Base-by-base conservation (phyloP, 1,284 basidiomycete species). In the Spongiforma sp. region DNA sequence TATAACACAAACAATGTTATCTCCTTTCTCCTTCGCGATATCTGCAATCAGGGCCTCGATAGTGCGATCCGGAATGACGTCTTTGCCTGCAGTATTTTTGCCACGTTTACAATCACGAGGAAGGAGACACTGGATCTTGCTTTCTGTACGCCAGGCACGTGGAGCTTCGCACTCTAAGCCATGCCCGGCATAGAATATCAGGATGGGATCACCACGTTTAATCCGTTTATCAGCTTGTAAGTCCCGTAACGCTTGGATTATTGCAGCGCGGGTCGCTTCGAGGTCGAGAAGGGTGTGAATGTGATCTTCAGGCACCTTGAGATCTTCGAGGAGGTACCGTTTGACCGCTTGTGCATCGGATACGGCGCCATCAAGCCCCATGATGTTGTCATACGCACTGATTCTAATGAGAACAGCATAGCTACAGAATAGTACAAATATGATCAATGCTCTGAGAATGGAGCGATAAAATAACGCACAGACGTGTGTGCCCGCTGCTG, bases 181-280 rank as follows among this genome's bases (percentile, higher is more conserved):
- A 67, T 89, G 87, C 10, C 87, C 87, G 39, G 88, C 84, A 67
- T 86, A 90, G 69, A 86, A 89, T 57, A 89, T 77, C 62, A 89
- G 63, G 26, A 89, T 84, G 19, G 87, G 83, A 65, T 89, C 86
- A 12, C 83, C 86, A 15, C 71, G 67, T 43, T 83, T 78, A 36
- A 90, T 87, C 24, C 76, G 77, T 11, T 79, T 70, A 67, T 89
- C 87, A 67, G 83, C 80, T 61, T 82, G 72, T 30, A 90, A 76
- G 66, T 86, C 83, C 8, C 74, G 72, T 68, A 89, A 84, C 2
- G 70, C 77, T 59, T 82, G 75, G 67, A 88, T 83, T 48, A 89
- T 88, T 57, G 77, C 79, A 24, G 77, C 72, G 65, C 86, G 86
- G 5, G 87, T 86, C 0, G 87, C 89, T 48, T 83, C 76, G n/a